A percentile compares a stretch with the other conserved stretches of the same genome.
Evolutionary conservation across 768 basidiomycete genomes (phyloP).

Genomic region (Trametes meyenii): DNA sequence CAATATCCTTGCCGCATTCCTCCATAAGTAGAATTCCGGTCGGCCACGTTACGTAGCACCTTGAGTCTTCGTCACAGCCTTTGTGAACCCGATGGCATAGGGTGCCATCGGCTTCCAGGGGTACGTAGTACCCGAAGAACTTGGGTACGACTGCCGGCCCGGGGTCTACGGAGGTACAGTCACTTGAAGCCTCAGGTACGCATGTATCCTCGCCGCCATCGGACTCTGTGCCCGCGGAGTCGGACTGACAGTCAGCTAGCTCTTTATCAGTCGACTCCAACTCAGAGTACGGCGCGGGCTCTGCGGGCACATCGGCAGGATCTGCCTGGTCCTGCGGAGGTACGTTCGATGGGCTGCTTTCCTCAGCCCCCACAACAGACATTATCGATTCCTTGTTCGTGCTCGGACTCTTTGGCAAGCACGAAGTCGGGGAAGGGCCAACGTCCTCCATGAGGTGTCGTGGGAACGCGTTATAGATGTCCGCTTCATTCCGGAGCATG

Average conservation of each 20-base stretch:
- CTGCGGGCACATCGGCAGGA: too few relatives aligned
- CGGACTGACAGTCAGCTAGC: background rate
- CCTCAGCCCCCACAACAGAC: too few relatives aligned
- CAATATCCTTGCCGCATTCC: slow-evolving; percentile 44
- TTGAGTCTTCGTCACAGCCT: background rate
- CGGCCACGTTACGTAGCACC: background rate
- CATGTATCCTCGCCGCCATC: background rate
- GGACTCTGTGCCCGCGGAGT: background rate
- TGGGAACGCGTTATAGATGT: slow-evolving; percentile 48
- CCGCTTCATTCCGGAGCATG: slow-evolving; percentile 38
- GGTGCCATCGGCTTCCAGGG: slow-evolving; percentile 8
- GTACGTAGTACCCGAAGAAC: slow-evolving; percentile 60
- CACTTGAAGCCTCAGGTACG: background rate
- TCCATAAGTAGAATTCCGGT: slow-evolving; percentile 50
- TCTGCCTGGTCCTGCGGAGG: too few relatives aligned
- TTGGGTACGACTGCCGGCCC: slow-evolving; percentile 52
- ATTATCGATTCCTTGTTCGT: too few relatives aligned
- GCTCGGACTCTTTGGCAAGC: too few relatives aligned
- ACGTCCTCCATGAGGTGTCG: slow-evolving; percentile 46
- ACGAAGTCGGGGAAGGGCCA: too few relatives aligned
- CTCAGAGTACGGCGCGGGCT: too few relatives aligned
- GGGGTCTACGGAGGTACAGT: slow-evolving; percentile 13
- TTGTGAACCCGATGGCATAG: background rate
- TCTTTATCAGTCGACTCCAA: too few relatives aligned
- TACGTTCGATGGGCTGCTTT: too few relatives aligned